phyloP scores from a whole-genome alignment of 2,329 filamentous ascomycete species.

The Aureobasidium namibiae region DNA sequence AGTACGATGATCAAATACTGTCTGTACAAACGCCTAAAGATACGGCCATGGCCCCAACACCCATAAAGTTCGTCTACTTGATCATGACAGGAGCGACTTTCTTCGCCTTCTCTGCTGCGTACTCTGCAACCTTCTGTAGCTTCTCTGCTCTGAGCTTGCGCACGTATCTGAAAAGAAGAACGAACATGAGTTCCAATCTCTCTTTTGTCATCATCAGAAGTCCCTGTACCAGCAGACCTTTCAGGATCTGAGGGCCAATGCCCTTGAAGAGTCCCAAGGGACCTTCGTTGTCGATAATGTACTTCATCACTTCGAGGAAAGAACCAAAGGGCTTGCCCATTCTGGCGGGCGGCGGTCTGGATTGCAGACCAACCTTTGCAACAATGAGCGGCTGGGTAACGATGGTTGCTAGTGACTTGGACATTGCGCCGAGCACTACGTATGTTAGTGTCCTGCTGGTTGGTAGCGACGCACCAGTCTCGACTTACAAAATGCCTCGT shows the following conservation, averaged over 20 bases:
- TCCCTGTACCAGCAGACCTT: conserved; percentile 88
- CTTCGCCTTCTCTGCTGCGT: conserved; percentile 53
- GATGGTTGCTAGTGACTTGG: conserved; percentile 86
- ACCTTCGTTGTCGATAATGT: conserved; percentile 86
- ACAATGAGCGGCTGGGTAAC: conserved; percentile 93
- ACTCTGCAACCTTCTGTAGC: conserved; percentile 57
- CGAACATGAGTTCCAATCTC: conserved; percentile 79
- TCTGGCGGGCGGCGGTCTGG: conserved; percentile 74
- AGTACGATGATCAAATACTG: not conserved
- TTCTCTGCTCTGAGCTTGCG: conserved; percentile 61
- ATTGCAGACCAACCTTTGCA: conserved; percentile 93
- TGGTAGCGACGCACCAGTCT: not conserved
- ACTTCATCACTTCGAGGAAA: conserved; percentile 90
- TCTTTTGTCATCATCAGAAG: conserved; percentile 99
- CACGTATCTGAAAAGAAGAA: conserved; percentile 77
- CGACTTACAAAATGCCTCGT: conserved; percentile 82
- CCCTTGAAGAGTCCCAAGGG: conserved; percentile 85
- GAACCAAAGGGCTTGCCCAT: conserved; percentile 88
- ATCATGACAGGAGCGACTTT: conserved; percentile 38
- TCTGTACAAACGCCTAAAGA: not conserved
- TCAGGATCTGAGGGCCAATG: conserved; percentile 86
- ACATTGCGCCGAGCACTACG: conserved; percentile 75
- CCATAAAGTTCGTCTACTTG: conserved; percentile 31
- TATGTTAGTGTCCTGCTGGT: not conserved
- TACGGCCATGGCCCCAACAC: not conserved